These are phyloP conservation scores for Hypoxylon rubiginosum DNA, from an alignment of 2,329 filamentous ascomycete genomes.

Conservation along the genomic window DNA sequence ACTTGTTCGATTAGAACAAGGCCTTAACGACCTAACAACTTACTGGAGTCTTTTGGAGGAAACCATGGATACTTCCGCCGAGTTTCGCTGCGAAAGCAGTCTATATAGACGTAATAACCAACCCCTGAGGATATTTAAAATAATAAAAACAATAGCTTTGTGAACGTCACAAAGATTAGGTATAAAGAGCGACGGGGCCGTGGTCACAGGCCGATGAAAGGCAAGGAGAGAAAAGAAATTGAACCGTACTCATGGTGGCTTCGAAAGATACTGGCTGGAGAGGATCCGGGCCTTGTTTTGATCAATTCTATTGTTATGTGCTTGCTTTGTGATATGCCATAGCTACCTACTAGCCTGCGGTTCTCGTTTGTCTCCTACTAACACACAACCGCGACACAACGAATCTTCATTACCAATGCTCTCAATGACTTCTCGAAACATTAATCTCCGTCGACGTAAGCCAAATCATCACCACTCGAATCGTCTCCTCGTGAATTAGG, in stretches of 20 bases:
- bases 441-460: slow-evolving; percentile 35
- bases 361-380: slow-evolving; percentile 10
- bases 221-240: background rate
- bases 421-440: slow-evolving; percentile 34
- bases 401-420: slow-evolving; percentile 25
- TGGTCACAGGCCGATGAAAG: background rate
- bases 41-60: too few relatives aligned
- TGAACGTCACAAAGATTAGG: background rate
- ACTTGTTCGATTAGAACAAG: slow-evolving; percentile 4
- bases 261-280: slow-evolving; percentile 3
- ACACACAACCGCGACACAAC: slow-evolving; percentile 10
- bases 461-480: slow-evolving; percentile 45
- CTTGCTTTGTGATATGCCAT: slow-evolving; percentile 32
- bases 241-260: background rate
- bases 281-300: slow-evolving; percentile 12
- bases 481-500: slow-evolving; percentile 49
- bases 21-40: too few relatives aligned
- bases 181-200: background rate
- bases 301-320: slow-evolving; percentile 39
- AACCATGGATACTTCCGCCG: background rate
- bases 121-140: background rate
- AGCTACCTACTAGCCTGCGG: slow-evolving; percentile 18
- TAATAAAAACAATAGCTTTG: slow-evolving; percentile 25
- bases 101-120: background rate
- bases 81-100: background rate